These are phyloP conservation scores for Lycium barbarum DNA, from an alignment of 257 asterid species.

Conservation along the genomic window DNA sequence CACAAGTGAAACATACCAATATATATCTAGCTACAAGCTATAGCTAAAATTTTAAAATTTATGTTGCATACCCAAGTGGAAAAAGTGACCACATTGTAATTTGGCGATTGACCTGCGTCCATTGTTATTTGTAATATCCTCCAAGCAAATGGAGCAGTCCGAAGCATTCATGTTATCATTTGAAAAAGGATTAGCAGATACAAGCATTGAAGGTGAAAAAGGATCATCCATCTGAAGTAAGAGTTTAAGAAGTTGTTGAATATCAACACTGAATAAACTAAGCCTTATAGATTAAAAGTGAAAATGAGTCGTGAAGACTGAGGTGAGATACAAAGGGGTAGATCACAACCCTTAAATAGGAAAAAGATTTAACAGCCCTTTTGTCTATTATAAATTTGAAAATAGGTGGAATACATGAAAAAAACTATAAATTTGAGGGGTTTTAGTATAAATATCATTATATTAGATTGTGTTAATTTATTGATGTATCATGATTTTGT, in stretches of 20 bases:
- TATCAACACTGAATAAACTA: no score
- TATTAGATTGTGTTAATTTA: background rate
- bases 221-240: background rate
- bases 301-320: background rate
- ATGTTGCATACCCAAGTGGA: conserved; percentile 26
- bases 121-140: background rate
- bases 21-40: background rate
- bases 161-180: background rate
- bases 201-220: background rate
- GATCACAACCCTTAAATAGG: background rate
- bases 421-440: background rate
- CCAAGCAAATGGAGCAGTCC: conserved; percentile 26
- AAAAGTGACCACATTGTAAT: conserved; percentile 23
- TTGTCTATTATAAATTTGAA: background rate
- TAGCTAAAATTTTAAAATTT: background rate
- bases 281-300: no score
- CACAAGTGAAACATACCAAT: background rate
- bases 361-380: no score
- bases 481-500: background rate
- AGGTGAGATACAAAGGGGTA: background rate
- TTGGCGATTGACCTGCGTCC: background rate
- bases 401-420: background rate
- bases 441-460: background rate
- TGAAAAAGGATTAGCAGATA: background rate
- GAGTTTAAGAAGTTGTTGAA: background rate